Evolutionary conservation across 179 eudicot species (phyloP).

Genomic region (Drosera spatulata): DNA sequence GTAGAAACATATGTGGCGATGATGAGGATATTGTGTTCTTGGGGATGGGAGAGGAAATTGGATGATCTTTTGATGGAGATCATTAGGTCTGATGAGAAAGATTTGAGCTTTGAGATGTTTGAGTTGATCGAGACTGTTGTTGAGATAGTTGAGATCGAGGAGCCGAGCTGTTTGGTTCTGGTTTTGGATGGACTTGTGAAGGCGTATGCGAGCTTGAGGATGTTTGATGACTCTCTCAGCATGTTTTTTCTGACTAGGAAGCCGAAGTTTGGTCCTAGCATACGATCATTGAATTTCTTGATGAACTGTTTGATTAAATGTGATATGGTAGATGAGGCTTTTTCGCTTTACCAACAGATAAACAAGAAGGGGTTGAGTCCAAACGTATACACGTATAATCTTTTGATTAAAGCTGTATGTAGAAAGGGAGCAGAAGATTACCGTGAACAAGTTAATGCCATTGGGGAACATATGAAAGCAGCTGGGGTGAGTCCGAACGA

Average conservation of each 20-base stretch:
- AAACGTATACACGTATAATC: slow-evolving; percentile 48
- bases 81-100: slow-evolving; percentile 19
- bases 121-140: slow-evolving; percentile 42
- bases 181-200: slow-evolving; percentile 45
- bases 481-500: slow-evolving; percentile 39
- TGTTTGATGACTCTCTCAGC: slow-evolving; percentile 54
- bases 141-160: slow-evolving; percentile 23
- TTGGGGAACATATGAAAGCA: slow-evolving; percentile 44
- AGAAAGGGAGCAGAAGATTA: slow-evolving; percentile 18
- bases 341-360: slow-evolving; percentile 42
- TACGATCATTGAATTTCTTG: slow-evolving; percentile 45
- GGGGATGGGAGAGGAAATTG: slow-evolving; percentile 29
- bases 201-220: slow-evolving; percentile 37
- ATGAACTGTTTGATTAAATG: slow-evolving; percentile 34
- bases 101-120: slow-evolving; percentile 26
- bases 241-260: slow-evolving; percentile 33
- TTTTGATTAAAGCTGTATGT: slow-evolving; percentile 52
- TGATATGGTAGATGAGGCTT: slow-evolving; percentile 29
- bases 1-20: slow-evolving; percentile 37
- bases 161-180: slow-evolving; percentile 13
- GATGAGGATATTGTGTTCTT: slow-evolving; percentile 33
- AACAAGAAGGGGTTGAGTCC: slow-evolving; percentile 31
- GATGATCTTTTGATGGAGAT: slow-evolving; percentile 32
- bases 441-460: slow-evolving; percentile 28
- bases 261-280: slow-evolving; percentile 30